Evolutionary conservation across 169 alveolate species (phyloP).

Genomic region (Plasmodium gonderi): DNA sequence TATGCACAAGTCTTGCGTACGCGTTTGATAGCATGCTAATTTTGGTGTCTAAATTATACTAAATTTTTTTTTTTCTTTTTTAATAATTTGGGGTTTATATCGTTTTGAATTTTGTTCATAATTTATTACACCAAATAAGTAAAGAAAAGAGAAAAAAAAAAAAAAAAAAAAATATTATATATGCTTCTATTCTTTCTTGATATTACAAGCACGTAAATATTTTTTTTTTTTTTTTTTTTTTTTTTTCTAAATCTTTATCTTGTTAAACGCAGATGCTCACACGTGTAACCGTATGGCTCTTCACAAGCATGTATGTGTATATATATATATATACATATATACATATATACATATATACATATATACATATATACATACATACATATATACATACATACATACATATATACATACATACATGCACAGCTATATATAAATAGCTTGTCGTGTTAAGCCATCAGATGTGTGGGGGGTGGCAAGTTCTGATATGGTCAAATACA

Average conservation of each 20-base stretch:
- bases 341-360: too few relatives aligned
- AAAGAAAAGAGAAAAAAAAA: neutral
- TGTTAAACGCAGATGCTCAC: neutral
- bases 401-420: too few relatives aligned
- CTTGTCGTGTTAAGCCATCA: too few relatives aligned
- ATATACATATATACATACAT: too few relatives aligned
- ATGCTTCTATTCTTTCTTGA: neutral
- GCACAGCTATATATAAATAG: too few relatives aligned
- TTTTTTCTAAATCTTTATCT: neutral
- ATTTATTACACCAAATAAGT: constrained; percentile 17
- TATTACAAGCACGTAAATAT: neutral
- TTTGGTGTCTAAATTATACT: neutral
- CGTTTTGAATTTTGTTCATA: constrained; percentile 17
- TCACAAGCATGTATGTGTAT: neutral
- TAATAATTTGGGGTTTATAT: neutral
- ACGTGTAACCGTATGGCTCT: neutral
- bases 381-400: too few relatives aligned
- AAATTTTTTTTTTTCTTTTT: neutral
- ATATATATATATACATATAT: neutral
- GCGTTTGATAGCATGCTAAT: neutral
- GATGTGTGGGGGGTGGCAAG: too few relatives aligned
- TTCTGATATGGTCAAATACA: too few relatives aligned
- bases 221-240: neutral
- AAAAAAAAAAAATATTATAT: neutral
- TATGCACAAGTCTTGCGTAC: neutral